These are phyloP conservation scores for Xylariaceae sp. DNA, from an alignment of 2,329 filamentous ascomycete genomes.

Conservation along the genomic window DNA sequence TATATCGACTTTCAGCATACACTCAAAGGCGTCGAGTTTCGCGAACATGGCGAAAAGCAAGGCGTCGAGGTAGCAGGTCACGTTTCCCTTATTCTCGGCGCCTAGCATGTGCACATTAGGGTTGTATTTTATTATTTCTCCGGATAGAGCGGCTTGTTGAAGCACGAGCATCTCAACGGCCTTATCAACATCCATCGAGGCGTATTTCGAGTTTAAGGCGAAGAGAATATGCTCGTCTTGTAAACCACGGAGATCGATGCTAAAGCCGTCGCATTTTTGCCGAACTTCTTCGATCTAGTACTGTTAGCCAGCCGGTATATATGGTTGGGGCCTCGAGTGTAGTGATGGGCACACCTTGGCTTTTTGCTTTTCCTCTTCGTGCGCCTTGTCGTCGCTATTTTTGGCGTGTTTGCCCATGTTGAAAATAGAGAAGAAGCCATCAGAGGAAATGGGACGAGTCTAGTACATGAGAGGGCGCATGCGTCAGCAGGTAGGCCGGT, in stretches of 20 bases:
- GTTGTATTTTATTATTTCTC: constrained; percentile 70
- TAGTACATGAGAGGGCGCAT: constrained; percentile 25
- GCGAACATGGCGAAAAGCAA: constrained; percentile 95
- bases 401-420: constrained; percentile 52
- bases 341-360: constrained; percentile 33
- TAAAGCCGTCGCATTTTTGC: constrained; percentile 34
- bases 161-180: constrained; percentile 72
- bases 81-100: constrained; percentile 75
- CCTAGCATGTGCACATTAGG: constrained; percentile 69
- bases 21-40: constrained; percentile 83
- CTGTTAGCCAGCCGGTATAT: constrained; percentile 12
- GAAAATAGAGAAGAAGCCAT: constrained; percentile 60
- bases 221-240: constrained; percentile 53
- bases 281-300: constrained; percentile 33
- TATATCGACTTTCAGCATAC: constrained; percentile 77
- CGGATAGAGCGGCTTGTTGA: constrained; percentile 74
- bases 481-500: constrained; percentile 7
- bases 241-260: constrained; percentile 39
- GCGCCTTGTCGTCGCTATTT: constrained; percentile 36
- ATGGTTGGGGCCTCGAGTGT: not conserved
- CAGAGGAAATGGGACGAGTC: constrained; percentile 49
- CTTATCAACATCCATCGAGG: constrained; percentile 64
- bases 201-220: constrained; percentile 56
- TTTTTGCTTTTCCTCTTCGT: constrained; percentile 44
- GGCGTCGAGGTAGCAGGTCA: constrained; percentile 93